Base-by-base conservation (phyloP, 2,329 filamentous ascomycete genomes). In the Fusarium sp. region DNA sequence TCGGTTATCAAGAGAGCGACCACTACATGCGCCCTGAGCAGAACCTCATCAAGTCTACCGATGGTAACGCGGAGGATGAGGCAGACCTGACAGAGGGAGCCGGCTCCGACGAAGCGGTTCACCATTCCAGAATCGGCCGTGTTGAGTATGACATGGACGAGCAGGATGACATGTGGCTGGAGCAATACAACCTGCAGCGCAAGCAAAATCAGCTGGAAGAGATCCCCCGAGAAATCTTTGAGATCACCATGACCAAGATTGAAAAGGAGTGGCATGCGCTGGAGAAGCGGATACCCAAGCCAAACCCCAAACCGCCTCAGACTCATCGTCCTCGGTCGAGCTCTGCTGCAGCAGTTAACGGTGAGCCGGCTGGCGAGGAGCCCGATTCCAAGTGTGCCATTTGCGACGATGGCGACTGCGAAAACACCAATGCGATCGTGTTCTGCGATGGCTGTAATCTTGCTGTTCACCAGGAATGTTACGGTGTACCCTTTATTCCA, bases 141-240 rank as follows among this genome's bases (percentile, higher is more conserved):
- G 96, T 99, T 18, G 96, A 99, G 78, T 99, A 99, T 78, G 96
- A 99, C 79, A 99, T 99, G 96, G 96, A 99, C 76, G 96, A 99
- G 80, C 96, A 99, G 77, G 96, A 99, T 78, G 93, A 97, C 72
- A 93, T 94, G 82, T 99, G 96, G 96, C 83, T 99, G 25, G 91
- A 96, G 73, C 87, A 89, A 38, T 89, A 95, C 77, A 99, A 99
- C 74, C 81, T 83, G 11, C 89, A 91, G 74, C 89, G 96, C 62
- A 92, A 90, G 77, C 85, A 87, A 23, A 87, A 91, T 71, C 89
- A 90, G 49, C 88, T 93, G 20, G 93, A 96, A 72, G 85, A 89
- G 2, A 96, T 99, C 74, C 96, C 94, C 53, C 92, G 94, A 18
- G 94, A 97, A 68, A 89, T 97, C 55, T 97, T 99, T 75, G 96